Conservation (phyloP, 495 filamentous ascomycete genomes). For the Poronia punctata region DNA sequence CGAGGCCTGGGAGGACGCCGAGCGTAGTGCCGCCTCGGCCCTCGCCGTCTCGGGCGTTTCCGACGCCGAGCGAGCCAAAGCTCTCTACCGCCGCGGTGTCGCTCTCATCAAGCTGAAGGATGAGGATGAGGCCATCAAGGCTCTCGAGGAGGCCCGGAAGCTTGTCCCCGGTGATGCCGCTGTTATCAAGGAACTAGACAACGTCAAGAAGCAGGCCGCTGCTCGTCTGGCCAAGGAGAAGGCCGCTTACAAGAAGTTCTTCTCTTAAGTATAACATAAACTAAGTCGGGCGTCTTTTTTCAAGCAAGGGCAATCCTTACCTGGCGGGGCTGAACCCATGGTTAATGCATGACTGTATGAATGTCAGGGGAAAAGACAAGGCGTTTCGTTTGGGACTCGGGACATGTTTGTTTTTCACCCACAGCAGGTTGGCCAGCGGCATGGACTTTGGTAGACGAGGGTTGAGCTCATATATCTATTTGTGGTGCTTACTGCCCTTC, state of each 20-base stretch:
- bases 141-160: conserved; percentile 68
- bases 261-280: conserved; percentile 32
- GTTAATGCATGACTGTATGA: too few relatives aligned
- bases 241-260: conserved; percentile 83
- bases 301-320: too few relatives aligned
- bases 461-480: too few relatives aligned
- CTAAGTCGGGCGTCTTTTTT: too few relatives aligned
- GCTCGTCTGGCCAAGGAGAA: conserved; percentile 79
- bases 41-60: conserved; percentile 57
- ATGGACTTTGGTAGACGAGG: too few relatives aligned
- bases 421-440: too few relatives aligned
- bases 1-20: conserved; percentile 58
- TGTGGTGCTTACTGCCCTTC: too few relatives aligned
- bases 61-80: conserved; percentile 82
- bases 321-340: too few relatives aligned
- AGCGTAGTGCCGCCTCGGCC: conserved; percentile 64
- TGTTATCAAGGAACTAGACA: conserved; percentile 63
- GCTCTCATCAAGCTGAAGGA: conserved; percentile 71
- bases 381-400: too few relatives aligned
- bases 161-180: conserved; percentile 70
- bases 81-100: conserved; percentile 70
- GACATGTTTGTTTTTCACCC: too few relatives aligned
- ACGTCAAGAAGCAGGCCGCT: conserved; percentile 66
- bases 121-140: conserved; percentile 74
- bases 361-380: too few relatives aligned